phyloP scores from a whole-genome alignment of 305 asterid species.

The Ajuga reptans region DNA sequence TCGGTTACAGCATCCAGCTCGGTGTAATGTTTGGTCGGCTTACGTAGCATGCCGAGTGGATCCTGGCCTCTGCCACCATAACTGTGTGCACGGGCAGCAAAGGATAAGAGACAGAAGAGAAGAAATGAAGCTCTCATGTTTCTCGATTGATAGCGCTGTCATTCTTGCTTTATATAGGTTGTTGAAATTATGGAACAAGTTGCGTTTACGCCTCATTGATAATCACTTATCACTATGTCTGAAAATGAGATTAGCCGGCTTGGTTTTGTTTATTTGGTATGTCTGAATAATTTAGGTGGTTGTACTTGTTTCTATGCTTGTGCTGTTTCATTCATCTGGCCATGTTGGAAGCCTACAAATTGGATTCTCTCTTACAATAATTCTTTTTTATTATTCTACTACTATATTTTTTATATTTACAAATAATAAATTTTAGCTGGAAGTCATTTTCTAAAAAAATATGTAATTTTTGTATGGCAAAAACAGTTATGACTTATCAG shows the following conservation, averaged over 20 bases:
- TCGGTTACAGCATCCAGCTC: slow-evolving; percentile 10
- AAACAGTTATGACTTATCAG: too few relatives aligned
- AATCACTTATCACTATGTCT: slow-evolving; percentile 15
- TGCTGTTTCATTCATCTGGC: too few relatives aligned
- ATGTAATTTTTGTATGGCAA: too few relatives aligned
- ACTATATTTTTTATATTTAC: too few relatives aligned
- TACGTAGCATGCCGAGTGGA: slow-evolving; percentile 18
- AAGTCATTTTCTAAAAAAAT: too few relatives aligned
- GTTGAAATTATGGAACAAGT: neutral
- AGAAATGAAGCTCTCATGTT: slow-evolving; percentile 29
- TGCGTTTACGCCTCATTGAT: neutral
- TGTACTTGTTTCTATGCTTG: neutral
- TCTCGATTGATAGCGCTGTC: neutral
- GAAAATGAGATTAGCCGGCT: slow-evolving; percentile 7
- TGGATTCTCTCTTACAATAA: too few relatives aligned
- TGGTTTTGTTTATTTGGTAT: neutral
- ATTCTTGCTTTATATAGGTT: slow-evolving; percentile 14
- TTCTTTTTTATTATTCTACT: too few relatives aligned
- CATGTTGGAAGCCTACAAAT: too few relatives aligned
- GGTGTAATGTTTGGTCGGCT: neutral
- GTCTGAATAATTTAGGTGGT: neutral
- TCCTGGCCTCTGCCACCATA: slow-evolving; percentile 16
- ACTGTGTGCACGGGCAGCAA: slow-evolving; percentile 24
- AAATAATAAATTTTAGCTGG: too few relatives aligned
- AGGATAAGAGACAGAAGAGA: slow-evolving; percentile 19